phyloP scores from a whole-genome alignment of 345 rosid species.

The Erodium maritimum region DNA sequence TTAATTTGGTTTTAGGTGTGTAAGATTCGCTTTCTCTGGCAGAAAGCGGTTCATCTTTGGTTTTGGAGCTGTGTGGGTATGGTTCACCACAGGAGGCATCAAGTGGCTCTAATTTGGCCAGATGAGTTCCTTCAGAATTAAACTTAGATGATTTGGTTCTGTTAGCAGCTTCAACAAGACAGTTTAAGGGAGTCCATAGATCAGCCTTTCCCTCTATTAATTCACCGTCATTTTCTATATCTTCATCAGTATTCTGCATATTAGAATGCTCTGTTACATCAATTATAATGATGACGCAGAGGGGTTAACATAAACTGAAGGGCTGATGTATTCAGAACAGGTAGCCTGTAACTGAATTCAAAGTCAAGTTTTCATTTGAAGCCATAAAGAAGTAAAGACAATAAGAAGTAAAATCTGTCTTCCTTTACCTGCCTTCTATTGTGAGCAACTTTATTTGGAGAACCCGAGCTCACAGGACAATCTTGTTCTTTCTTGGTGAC shows the following conservation, averaged over 20 bases:
- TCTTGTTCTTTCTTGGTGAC: conserved; percentile 31
- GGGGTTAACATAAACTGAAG: too few relatives aligned
- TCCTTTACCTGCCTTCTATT: conserved; percentile 43
- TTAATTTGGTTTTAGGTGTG: conserved; percentile 27
- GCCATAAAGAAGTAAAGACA: too few relatives aligned
- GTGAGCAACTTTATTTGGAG: conserved; percentile 16
- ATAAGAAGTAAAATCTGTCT: conserved; percentile 2
- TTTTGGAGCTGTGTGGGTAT: too few relatives aligned
- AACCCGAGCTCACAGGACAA: conserved; percentile 39
- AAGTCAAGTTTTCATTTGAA: conserved; percentile 28
- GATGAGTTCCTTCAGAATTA: too few relatives aligned
- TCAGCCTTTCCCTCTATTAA: conserved; percentile 40
- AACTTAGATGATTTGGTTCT: too few relatives aligned
- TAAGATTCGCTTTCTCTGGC: conserved; percentile 17
- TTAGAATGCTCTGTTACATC: too few relatives aligned
- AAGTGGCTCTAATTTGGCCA: too few relatives aligned
- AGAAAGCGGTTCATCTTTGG: conserved; percentile 18
- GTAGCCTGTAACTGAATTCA: too few relatives aligned
- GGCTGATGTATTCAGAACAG: too few relatives aligned
- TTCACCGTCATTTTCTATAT: conserved; percentile 25
- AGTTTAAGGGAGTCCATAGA: conserved; percentile 59
- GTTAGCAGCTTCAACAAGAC: conserved; percentile 75
- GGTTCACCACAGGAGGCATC: too few relatives aligned
- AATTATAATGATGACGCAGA: too few relatives aligned
- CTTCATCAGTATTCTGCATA: conserved; percentile 4